Conservation (phyloP, 306 rosid genomes). For the Oxytropis ochrocephala region DNA sequence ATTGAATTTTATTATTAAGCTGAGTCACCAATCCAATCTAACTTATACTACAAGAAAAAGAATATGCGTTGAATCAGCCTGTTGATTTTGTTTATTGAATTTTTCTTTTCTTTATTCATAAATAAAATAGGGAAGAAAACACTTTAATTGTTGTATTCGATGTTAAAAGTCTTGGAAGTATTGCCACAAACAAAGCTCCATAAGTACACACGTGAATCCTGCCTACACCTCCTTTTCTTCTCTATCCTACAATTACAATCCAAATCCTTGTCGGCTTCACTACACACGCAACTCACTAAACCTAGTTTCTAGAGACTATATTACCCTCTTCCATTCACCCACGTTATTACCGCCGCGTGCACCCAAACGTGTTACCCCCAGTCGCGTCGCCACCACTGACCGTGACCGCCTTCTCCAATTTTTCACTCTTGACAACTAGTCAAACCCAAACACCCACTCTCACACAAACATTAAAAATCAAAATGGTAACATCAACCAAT, state of each 20-base stretch:
- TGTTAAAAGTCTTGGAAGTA: no score
- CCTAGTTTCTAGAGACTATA: no score
- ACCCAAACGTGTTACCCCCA: constrained; percentile 16
- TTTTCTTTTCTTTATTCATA: no score
- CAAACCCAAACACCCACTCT: not conserved
- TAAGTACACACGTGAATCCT: no score
- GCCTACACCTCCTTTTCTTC: no score
- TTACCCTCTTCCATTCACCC: not conserved
- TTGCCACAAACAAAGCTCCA: no score
- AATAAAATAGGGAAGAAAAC: no score
- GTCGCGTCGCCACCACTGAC: constrained; percentile 22
- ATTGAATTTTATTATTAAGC: not conserved
- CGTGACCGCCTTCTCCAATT: not conserved
- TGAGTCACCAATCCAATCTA: not conserved
- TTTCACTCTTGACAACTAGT: not conserved
- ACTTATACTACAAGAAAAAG: not conserved
- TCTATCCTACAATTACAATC: no score
- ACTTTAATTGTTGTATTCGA: no score
- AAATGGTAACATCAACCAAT: not conserved
- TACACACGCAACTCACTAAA: no score
- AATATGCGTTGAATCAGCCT: not conserved
- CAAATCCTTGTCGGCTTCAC: no score
- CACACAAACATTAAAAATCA: not conserved
- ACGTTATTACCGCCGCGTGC: not conserved
- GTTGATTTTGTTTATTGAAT: not conserved